phyloP scores from a whole-genome alignment of 768 basidiomycete genomes.

The Gloeophyllum trabeum region DNA sequence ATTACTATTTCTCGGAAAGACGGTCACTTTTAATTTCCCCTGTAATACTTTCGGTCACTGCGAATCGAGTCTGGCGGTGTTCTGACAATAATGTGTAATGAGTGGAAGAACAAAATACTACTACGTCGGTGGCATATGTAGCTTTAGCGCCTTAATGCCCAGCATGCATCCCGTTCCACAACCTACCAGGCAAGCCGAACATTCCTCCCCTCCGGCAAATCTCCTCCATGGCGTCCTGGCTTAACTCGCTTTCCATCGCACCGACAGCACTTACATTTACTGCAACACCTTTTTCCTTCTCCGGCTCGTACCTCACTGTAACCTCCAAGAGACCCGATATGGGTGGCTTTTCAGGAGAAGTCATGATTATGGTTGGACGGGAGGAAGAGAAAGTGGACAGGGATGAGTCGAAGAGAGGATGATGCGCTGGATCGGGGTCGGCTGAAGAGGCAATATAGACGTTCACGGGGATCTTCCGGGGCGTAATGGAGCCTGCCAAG shows the following conservation, averaged over 20 bases:
- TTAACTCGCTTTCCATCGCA: constrained; percentile 34
- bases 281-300: constrained; percentile 37
- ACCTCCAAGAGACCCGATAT: constrained; percentile 59
- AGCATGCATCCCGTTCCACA: no score
- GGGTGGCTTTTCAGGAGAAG: constrained; percentile 52
- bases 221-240: constrained; percentile 52
- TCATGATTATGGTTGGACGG: constrained; percentile 47
- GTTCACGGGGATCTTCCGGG: constrained; percentile 64
- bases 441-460: constrained; percentile 41
- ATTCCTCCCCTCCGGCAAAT: constrained; percentile 61
- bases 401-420: constrained; percentile 35
- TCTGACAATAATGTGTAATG: no score
- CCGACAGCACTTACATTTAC: constrained; percentile 38
- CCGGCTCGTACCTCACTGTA: constrained; percentile 48
- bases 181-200: constrained; percentile 55
- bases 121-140: no score
- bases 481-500: constrained; percentile 40
- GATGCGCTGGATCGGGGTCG: no score
- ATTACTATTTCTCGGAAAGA: no score
- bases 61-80: no score
- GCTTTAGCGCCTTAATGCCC: no score
- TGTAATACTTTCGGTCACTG: no score
- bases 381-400: constrained; percentile 22
- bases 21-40: no score
- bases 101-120: no score